These are phyloP conservation scores for Entophlyctis helioformis DNA, from an alignment of 192 early-diverging fungal genomes.

Conservation along the genomic window DNA sequence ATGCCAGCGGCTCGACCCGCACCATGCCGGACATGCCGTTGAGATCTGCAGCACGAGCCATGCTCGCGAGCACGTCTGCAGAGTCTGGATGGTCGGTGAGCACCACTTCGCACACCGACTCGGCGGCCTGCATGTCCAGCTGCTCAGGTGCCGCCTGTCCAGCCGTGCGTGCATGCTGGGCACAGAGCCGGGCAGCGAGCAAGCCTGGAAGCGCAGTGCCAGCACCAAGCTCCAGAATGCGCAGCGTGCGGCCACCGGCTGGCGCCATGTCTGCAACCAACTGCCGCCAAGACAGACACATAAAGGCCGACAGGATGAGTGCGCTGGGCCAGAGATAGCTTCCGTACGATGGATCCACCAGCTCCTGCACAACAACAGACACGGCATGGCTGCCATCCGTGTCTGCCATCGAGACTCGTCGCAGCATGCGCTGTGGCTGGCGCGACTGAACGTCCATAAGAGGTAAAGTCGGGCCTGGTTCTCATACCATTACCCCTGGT, in stretches of 20 bases:
- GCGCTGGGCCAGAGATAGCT: constrained; percentile 65
- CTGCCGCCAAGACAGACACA: constrained; percentile 21
- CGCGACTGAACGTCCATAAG: too few species aligned
- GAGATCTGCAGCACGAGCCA: not conserved
- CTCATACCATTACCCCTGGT: too few species aligned
- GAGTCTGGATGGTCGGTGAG: constrained; percentile 8
- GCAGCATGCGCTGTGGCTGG: too few species aligned
- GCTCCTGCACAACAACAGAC: constrained; percentile 20
- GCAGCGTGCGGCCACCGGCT: not conserved
- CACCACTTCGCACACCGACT: too few species aligned
- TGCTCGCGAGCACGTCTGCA: constrained; percentile 23
- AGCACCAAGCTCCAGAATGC: constrained; percentile 41
- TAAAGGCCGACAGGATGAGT: constrained; percentile 46
- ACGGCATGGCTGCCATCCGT: too few species aligned
- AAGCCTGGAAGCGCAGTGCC: constrained; percentile 59
- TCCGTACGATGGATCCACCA: constrained; percentile 45
- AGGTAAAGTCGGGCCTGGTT: too few species aligned
- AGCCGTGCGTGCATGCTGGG: too few species aligned
- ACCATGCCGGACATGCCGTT: constrained; percentile 9
- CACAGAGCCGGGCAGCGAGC: constrained; percentile 12
- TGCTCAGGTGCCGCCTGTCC: too few species aligned
- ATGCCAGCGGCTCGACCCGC: constrained; percentile 1
- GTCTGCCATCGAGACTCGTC: too few species aligned
- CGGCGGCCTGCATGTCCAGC: too few species aligned
- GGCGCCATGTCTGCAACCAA: too few species aligned